phyloP scores from a whole-genome alignment of 129 eudicot species.

The Lonicera japonica region DNA sequence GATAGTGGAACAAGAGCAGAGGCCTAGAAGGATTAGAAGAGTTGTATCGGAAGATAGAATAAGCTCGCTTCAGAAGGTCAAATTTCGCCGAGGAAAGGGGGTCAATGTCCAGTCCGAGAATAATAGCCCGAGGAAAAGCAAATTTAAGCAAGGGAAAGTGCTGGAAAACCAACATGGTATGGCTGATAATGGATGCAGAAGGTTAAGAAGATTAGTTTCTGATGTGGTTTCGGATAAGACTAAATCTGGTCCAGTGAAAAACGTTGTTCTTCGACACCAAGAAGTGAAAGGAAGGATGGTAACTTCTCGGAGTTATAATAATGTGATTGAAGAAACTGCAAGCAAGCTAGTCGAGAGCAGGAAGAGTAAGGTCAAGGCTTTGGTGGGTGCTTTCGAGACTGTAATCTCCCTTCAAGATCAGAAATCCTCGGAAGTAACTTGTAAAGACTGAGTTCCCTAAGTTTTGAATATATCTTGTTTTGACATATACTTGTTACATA shows the following conservation, averaged over 20 bases:
- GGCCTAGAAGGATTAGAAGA: conserved; percentile 6
- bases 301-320: conserved; percentile 24
- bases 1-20: conserved; percentile 1
- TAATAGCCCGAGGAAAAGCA: conserved; percentile 27
- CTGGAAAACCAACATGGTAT: conserved; percentile 15
- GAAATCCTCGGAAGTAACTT: conserved; percentile 8
- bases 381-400: conserved; percentile 80
- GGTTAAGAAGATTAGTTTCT: conserved; percentile 29
- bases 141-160: conserved; percentile 29
- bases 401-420: conserved; percentile 28
- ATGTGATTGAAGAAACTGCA: conserved; percentile 73
- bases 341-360: conserved; percentile 48
- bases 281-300: conserved; percentile 33
- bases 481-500: conserved; percentile 8
- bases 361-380: conserved; percentile 73
- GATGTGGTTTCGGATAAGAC: conserved; percentile 10
- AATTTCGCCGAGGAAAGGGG: conserved; percentile 37
- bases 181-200: conserved; percentile 11
- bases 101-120: conserved; percentile 25
- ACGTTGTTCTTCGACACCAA: conserved; percentile 46
- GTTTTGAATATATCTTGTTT: conserved; percentile 7
- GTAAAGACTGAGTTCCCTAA: not conserved
- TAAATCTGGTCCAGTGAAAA: conserved; percentile 12
- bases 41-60: conserved; percentile 18
- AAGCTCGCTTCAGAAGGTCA: conserved; percentile 19